Percentiles rank a stretch among this genome's conserved stretches.
Evolutionary conservation across 495 filamentous ascomycete species (phyloP).

Genomic region (Trichoderma asperelloides): DNA sequence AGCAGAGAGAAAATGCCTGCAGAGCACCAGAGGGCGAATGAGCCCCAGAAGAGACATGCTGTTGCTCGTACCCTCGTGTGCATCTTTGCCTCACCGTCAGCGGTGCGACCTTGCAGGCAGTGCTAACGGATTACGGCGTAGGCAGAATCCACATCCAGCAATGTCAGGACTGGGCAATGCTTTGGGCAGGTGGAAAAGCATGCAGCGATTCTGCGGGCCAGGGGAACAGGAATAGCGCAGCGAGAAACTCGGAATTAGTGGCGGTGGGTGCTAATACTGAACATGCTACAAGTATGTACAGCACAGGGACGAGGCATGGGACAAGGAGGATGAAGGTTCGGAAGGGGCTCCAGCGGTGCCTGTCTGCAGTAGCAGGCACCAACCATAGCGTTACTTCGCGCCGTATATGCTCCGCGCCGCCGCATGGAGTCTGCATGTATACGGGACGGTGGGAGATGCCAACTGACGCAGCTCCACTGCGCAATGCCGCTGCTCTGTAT

Average conservation of each 20-base stretch:
- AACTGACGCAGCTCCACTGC: not conserved
- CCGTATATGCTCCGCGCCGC: not conserved
- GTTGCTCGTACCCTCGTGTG: too few species aligned
- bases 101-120: conserved; percentile 1
- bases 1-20: too few species aligned
- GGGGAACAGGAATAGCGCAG: not conserved
- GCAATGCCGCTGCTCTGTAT: not conserved
- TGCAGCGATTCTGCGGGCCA: not conserved
- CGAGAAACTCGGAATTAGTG: too few species aligned
- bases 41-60: not conserved
- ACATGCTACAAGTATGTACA: too few species aligned
- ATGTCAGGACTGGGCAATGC: not conserved
- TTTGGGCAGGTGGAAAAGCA: conserved; percentile 2
- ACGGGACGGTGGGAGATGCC: not conserved
- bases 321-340: too few species aligned
- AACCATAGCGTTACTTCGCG: too few species aligned
- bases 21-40: not conserved
- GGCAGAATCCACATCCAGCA: not conserved
- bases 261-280: too few species aligned
- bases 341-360: too few species aligned
- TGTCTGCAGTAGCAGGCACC: too few species aligned
- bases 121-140: not conserved
- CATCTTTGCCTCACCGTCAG: not conserved
- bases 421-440: conserved; percentile 6
- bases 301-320: too few species aligned